Evolutionary conservation across 1,284 basidiomycete species (phyloP), one percentile per base, ranked within the genome.

Genomic region (Ustilago hordei): DNA sequence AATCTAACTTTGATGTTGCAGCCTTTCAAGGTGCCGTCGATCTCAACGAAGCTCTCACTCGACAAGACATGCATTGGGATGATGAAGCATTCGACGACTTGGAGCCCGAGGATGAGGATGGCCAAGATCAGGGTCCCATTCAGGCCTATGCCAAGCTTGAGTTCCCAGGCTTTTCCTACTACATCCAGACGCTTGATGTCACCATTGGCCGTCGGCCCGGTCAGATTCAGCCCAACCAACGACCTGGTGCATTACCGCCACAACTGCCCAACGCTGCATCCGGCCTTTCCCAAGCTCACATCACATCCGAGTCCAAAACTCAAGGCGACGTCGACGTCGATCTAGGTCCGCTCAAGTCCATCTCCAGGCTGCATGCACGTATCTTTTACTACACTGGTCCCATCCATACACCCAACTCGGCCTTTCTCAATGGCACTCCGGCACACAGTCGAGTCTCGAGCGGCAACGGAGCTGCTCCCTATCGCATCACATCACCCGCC

Each of bases 301-400:
- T 84, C 68, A 78, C 80, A 13, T 75, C 80, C 36, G 67, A 74
- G 32, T 61, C 66, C 39, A 72, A 75, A 55, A 70, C 71, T 0
- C 71, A 78, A 47, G 83, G 78, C 47, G 80, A 85, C 45, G 84
- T 86, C 53, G 97, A 99, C 84, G 94, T 99, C 53, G 97, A 99
- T 88, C 91, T 99, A 6, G 97, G 97, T 4, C 92, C 94, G 1
- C 90, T 98, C 71, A 98, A 98, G 90, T 95, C 94, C 70, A 95
- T 99, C 62, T 98, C 95, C 12, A 90, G 97, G 31, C 89, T 97
- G 15, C 97, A 99, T 86, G 97, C 97, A 58, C 92, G 92, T 88
- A 95, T 99, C 82, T 94, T 94, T 86, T 87, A 85, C 70, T 78
- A 79, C 47, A 73, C 79, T 4, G 79, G 78, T 11, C 78, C 75